These are phyloP conservation scores for Cutaneotrichosporon dermatis DNA, from an alignment of 1,284 basidiomycete genomes.

Conservation along the genomic window DNA sequence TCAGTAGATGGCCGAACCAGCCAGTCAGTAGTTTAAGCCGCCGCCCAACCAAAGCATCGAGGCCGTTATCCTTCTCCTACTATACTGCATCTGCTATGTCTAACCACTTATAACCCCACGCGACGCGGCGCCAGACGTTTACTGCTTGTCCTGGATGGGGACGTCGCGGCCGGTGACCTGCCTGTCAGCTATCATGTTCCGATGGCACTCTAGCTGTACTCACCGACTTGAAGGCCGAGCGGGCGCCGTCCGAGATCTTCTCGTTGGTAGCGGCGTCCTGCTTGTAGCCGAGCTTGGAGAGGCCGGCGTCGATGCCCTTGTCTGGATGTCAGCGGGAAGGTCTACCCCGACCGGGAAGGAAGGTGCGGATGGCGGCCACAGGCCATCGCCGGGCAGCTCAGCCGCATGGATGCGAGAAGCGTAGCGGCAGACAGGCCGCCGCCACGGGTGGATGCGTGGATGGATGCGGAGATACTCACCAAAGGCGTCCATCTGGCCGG, in stretches of 20 bases:
- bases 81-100: too few species aligned
- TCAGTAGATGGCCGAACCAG: too few species aligned
- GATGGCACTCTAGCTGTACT: background rate
- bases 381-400: too few species aligned
- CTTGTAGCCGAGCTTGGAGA: slow-evolving; percentile 39
- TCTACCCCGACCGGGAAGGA: background rate
- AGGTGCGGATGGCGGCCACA: background rate
- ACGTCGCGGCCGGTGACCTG: slow-evolving; percentile 42
- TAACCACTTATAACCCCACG: too few species aligned
- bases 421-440: too few species aligned
- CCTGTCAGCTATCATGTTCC: background rate
- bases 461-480: slow-evolving; percentile 24
- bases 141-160: slow-evolving; percentile 36
- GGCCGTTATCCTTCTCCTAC: too few species aligned
- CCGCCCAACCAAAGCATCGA: too few species aligned
- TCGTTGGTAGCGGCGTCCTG: slow-evolving; percentile 45
- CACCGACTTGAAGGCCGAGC: slow-evolving; percentile 46
- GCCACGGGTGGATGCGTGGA: too few species aligned
- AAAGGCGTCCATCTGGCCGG: slow-evolving; percentile 45
- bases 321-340: slow-evolving; percentile 21
- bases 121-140: background rate
- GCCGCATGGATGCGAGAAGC: too few species aligned
- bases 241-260: slow-evolving; percentile 51
- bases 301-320: slow-evolving; percentile 41
- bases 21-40: too few species aligned